Evolutionary conservation across 805 yeast genomes (phyloP).

Genomic region (Candida wancherniae): DNA sequence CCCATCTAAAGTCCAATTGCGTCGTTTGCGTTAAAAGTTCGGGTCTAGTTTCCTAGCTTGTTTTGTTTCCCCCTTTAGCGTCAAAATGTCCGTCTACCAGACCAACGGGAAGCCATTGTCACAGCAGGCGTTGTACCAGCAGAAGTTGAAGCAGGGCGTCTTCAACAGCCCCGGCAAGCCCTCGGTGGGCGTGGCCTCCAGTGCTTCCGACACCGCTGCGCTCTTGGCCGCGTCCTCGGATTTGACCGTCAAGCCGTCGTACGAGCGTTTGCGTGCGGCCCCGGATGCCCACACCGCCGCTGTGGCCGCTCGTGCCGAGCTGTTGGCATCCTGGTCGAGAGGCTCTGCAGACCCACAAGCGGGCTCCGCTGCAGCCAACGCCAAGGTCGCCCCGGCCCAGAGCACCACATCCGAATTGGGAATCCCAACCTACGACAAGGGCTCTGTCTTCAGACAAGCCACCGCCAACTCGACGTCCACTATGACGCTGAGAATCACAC

Average conservation of each 20-base stretch:
- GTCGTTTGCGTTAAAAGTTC: too few relatives aligned
- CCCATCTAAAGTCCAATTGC: too few relatives aligned
- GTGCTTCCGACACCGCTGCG: conserved; percentile 75
- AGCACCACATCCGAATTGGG: conserved; percentile 26
- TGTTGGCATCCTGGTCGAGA: conserved; percentile 49
- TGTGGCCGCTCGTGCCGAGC: conserved; percentile 35
- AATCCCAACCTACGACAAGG: conserved; percentile 27
- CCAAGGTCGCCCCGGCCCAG: conserved; percentile 16
- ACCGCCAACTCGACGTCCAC: conserved; percentile 38
- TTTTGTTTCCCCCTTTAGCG: background rate
- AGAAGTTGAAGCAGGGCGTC: conserved; percentile 65
- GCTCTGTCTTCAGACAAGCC: conserved; percentile 30
- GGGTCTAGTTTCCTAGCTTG: background rate
- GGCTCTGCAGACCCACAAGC: conserved; percentile 43
- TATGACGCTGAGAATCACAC: conserved; percentile 43
- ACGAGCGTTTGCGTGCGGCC: conserved; percentile 51
- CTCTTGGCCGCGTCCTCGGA: conserved; percentile 65
- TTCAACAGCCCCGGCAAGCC: conserved; percentile 47
- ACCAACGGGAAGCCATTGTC: conserved; percentile 67
- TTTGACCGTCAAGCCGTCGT: conserved; percentile 54
- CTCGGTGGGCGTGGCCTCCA: conserved; percentile 58
- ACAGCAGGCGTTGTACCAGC: conserved; percentile 70
- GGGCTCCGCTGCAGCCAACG: conserved; percentile 45
- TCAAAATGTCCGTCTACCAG: conserved; percentile 53
- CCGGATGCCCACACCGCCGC: conserved; percentile 68